Percentiles rank a stretch among this genome's conserved stretches.
Conservation (phyloP, 2,329 filamentous ascomycete species). For the Pezicula radicicola region DNA sequence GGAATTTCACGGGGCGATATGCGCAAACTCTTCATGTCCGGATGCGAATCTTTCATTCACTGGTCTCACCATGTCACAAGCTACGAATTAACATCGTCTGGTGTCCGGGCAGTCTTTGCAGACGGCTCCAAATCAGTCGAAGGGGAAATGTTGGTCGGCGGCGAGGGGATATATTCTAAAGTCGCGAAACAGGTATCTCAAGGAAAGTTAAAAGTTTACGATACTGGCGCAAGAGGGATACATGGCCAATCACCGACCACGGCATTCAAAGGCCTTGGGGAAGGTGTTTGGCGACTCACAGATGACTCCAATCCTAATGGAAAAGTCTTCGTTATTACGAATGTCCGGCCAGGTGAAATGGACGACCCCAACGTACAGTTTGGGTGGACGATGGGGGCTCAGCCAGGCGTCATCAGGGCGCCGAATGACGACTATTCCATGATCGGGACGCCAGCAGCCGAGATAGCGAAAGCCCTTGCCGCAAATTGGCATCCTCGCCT, state of each 20-base stretch:
- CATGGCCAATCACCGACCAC: constrained; percentile 62
- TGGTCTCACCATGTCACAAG: constrained; percentile 55
- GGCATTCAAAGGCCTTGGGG: constrained; percentile 58
- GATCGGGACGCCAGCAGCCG: constrained; percentile 52
- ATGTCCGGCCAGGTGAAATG: constrained; percentile 56
- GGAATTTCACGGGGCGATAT: constrained; percentile 63
- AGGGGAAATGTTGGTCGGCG: constrained; percentile 56
- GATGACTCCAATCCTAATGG: constrained; percentile 47
- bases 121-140: constrained; percentile 58
- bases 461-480: constrained; percentile 53
- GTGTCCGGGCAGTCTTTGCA: constrained; percentile 55
- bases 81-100: constrained; percentile 52
- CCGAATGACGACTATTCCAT: constrained; percentile 60
- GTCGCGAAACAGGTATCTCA: constrained; percentile 57
- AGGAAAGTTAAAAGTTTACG: constrained; percentile 57
- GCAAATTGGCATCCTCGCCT: constrained; percentile 53
- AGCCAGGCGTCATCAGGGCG: constrained; percentile 53
- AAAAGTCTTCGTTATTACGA: constrained; percentile 56
- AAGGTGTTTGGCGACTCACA: constrained; percentile 56
- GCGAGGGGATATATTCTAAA: constrained; percentile 60
- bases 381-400: constrained; percentile 61
- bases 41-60: constrained; percentile 50
- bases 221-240: constrained; percentile 61
- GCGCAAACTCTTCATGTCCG: constrained; percentile 54
- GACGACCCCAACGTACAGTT: constrained; percentile 54